phyloP scores from a whole-genome alignment of 805 yeast species.

The Starmerella apicola region DNA sequence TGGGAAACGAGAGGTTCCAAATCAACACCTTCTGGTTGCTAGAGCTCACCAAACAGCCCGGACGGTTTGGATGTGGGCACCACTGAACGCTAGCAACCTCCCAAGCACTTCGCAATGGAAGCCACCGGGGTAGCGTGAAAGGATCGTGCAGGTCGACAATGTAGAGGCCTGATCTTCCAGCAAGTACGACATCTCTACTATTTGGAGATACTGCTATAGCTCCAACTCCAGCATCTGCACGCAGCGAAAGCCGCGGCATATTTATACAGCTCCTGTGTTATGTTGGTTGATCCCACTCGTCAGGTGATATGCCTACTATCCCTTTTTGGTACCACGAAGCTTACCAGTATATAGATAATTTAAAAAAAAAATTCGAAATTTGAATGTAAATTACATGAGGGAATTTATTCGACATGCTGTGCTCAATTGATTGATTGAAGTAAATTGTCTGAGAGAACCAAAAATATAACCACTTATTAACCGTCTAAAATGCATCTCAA shows the following conservation, averaged over 20 bases:
- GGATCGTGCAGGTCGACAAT: slow-evolving; percentile 94
- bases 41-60: slow-evolving; percentile 86
- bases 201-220: slow-evolving; percentile 82
- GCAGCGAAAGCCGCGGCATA: slow-evolving; percentile 64
- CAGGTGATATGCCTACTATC: too few relatives aligned
- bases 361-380: too few relatives aligned
- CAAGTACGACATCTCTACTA: slow-evolving; percentile 87
- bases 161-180: slow-evolving; percentile 73
- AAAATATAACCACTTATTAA: too few relatives aligned
- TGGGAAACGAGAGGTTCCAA: slow-evolving; percentile 74
- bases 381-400: too few relatives aligned
- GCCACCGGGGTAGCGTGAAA: slow-evolving; percentile 85
- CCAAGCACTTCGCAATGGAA: slow-evolving; percentile 88
- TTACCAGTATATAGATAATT: too few relatives aligned
- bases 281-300: too few relatives aligned
- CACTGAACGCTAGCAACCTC: slow-evolving; percentile 98
- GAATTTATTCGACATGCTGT: too few relatives aligned
- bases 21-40: slow-evolving; percentile 90
- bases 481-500: too few relatives aligned
- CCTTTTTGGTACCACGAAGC: too few relatives aligned
- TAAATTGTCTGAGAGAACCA: too few relatives aligned
- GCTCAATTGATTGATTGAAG: too few relatives aligned
- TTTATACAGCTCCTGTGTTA: too few relatives aligned
- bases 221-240: slow-evolving; percentile 86
- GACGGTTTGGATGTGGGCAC: slow-evolving; percentile 81